Base-by-base conservation (phyloP, 1,284 basidiomycete species). In the Psilocybe mexicana region DNA sequence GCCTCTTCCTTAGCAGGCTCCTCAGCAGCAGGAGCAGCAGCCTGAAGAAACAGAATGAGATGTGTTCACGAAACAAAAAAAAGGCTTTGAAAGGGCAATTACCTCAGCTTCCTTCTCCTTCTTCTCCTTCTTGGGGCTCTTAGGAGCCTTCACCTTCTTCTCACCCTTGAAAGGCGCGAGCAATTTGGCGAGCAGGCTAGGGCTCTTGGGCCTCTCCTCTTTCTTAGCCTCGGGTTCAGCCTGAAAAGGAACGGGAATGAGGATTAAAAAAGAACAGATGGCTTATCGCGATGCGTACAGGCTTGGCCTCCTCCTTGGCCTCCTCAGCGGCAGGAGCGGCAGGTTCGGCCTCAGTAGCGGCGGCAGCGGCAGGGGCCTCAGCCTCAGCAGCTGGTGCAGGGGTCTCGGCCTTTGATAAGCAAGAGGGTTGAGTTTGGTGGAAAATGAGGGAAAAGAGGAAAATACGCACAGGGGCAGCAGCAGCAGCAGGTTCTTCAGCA, bases 201-300 rank as follows among this genome's bases (percentile, higher is more conserved):
- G 90, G 76, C 88, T 90, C 83, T 88, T 90, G 66, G 88, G 87
- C 62, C 80, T 78, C 18, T 88, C 86, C 63, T 88, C 87, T 76
- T 88, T 88, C 82, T 87, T 86, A 10, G 80, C 66, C 46, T 75
- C 71, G 48, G 73, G 70, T 40, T 75, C 71, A 52, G 72, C 72
- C 79, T 74, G 30, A 24, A 55, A 50, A 53, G 51, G 43, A 52
- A 18, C 18, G 18, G 18, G 18, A 18, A 61, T 42, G 18, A 49
- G 43, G 6, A 55, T 26, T 2, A 48, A 47, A 62, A 57, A 46
- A 51, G 58, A 26, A 36, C 38, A 57, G 24, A 58, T 40, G 28
- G 14, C 25, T 18, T 61, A 61, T 47, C 60, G 52, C 45, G 58
- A 24, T 28, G 77, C 84, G 52, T 66, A 89, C 88, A 56, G 86